Evolutionary conservation across 352 stramenopile species (phyloP), one percentile per base, ranked within the genome.

Genomic region (Globisporangium splendens): DNA sequence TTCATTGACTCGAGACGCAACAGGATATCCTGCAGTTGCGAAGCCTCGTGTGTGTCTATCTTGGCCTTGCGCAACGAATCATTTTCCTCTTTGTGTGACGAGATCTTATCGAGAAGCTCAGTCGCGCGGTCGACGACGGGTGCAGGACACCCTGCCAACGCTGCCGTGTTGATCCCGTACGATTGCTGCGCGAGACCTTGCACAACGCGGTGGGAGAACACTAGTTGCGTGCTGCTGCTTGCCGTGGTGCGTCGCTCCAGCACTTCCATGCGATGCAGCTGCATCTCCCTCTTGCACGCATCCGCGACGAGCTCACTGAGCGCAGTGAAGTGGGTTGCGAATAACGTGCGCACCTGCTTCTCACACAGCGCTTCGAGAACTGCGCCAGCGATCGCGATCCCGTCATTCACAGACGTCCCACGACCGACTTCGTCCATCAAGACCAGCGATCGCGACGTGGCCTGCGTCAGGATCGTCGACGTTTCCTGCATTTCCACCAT

Each of bases 401-500:
- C 88, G 51, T 96, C 88, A 42, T 82, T 67, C 17, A 91, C 76
- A 10, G 83, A 79, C 15, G 88, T 96, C 5, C 88, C 88, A 3
- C 88, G 76, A 1, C 88, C 88, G 2, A 96, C 76, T 72, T 96
- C 88, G 46, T 96, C 88, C 74, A 96, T 90, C 21, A 96, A 54
- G n/a, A 96, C 84, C 6, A 96, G 65, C n/a, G 77, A 90, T 0
- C 73, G 72, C n/a, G 65, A 59, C 13, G 84, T 95, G 5, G 88
- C 84, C 22, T 90, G 77, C 8, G 65, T 80, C 8, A 95, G 56
- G 49, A 95, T 86, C 39, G 79, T 86, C 21, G 84, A 72, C 0
- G 85, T 93, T 65, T 96, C 88, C 62, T 91, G 66, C 86, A 96
- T 95, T 62, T 96, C 88, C 8, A 94, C 76, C 70, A 95, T 78